A percentile compares a stretch with the other conserved stretches of the same genome.
phyloP scores from a whole-genome alignment of 2,329 filamentous ascomycete species.

The Sarocladium oryzae region DNA sequence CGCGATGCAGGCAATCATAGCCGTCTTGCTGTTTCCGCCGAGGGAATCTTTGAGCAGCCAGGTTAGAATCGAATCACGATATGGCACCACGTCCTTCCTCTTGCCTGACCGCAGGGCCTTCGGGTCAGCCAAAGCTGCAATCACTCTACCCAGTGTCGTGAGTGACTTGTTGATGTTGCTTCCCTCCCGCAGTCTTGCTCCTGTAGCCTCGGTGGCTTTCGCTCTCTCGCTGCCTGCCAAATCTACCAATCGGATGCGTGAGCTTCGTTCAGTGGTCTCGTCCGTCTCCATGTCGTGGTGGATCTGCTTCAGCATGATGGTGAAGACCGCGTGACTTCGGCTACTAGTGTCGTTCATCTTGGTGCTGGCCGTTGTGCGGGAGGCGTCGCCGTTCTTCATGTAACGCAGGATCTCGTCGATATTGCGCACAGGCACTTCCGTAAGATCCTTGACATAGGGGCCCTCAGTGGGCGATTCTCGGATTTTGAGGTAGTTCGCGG shows the following conservation, averaged over 20 bases:
- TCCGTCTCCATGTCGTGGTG: constrained; percentile 97
- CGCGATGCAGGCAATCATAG: constrained; percentile 97
- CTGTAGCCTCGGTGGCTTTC: constrained; percentile 91
- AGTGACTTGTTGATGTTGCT: constrained; percentile 99
- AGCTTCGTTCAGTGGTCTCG: constrained; percentile 90
- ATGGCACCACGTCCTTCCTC: constrained; percentile 67
- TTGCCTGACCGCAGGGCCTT: constrained; percentile 55
- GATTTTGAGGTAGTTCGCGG: constrained; percentile 92
- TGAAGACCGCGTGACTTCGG: constrained; percentile 95
- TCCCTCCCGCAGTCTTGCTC: constrained; percentile 82
- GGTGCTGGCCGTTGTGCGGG: constrained; percentile 83
- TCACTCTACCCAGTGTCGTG: constrained; percentile 90
- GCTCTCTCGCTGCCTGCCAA: constrained; percentile 91
- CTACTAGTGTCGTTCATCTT: constrained; percentile 99
- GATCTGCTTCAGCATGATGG: constrained; percentile 96
- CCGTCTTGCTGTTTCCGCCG: constrained; percentile 95
- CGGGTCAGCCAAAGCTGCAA: constrained; percentile 75
- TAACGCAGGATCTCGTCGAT: constrained; percentile 81
- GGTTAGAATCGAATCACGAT: constrained; percentile 77
- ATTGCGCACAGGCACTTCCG: constrained; percentile 83
- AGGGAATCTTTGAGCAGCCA: constrained; percentile 94
- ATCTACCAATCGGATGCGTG: constrained; percentile 90
- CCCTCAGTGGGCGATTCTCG: constrained; percentile 92
- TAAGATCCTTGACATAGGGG: constrained; percentile 94
- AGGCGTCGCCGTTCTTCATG: constrained; percentile 85